phyloP scores from a whole-genome alignment of 352 stramenopile species.

The Globisporangium megalacanthum region DNA sequence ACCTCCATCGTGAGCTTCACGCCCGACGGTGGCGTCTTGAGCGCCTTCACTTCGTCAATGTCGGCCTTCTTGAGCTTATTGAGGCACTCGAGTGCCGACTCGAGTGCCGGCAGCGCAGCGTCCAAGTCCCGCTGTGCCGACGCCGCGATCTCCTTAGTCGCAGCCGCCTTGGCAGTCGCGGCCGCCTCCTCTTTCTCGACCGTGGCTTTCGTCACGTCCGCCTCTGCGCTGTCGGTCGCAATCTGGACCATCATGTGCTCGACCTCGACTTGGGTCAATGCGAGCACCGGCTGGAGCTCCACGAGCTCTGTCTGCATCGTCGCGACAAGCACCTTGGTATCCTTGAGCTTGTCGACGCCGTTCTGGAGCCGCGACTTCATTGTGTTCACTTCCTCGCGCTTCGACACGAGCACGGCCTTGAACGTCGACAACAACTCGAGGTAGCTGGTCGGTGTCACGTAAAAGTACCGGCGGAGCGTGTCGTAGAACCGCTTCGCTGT shows the following conservation, averaged over 20 bases:
- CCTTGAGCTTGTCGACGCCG: constrained; percentile 81
- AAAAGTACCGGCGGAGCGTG: constrained; percentile 84
- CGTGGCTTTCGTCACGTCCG: constrained; percentile 80
- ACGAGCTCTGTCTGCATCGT: constrained; percentile 85
- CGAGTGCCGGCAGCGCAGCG: constrained; percentile 79
- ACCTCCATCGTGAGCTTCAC: constrained; percentile 93
- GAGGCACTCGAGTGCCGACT: constrained; percentile 84
- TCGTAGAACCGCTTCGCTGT: constrained; percentile 85
- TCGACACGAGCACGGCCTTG: constrained; percentile 81
- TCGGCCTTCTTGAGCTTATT: constrained; percentile 90
- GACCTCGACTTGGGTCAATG: constrained; percentile 72
- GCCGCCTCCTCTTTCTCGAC: constrained; percentile 87
- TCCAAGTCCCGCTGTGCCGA: constrained; percentile 87
- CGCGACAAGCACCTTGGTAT: constrained; percentile 74
- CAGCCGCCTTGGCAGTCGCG: constrained; percentile 79
- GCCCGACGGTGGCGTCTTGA: constrained; percentile 87
- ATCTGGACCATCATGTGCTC: constrained; percentile 91
- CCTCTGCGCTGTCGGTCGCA: constrained; percentile 84
- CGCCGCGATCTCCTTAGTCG: constrained; percentile 88
- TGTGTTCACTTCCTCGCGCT: constrained; percentile 88
- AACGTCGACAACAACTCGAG: constrained; percentile 91
- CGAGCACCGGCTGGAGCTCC: constrained; percentile 75
- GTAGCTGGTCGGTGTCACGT: constrained; percentile 93
- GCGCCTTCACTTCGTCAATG: constrained; percentile 90
- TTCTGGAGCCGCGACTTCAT: constrained; percentile 84